Evolutionary conservation across 305 asterid species (phyloP).

Genomic region (Plantago rigida): DNA sequence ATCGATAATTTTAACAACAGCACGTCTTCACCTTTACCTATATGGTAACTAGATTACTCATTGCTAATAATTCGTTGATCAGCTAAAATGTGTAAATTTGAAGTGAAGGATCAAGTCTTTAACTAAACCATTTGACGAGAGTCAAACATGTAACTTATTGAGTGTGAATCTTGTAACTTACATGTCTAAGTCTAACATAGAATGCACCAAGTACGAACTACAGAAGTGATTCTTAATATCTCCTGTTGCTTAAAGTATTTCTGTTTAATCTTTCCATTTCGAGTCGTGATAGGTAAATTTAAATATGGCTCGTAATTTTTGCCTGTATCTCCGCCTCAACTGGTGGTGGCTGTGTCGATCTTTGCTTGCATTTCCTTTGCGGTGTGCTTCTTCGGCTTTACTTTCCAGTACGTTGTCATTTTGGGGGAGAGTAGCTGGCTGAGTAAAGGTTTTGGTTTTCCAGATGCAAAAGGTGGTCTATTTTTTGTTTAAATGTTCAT

Average conservation of each 20-base stretch:
- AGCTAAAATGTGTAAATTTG: not conserved
- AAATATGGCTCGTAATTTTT: not conserved
- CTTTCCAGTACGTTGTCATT: too few relatives aligned
- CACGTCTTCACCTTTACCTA: not conserved
- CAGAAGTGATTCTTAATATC: not conserved
- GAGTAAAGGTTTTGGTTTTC: too few relatives aligned
- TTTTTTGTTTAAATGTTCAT: too few relatives aligned
- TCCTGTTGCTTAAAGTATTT: not conserved
- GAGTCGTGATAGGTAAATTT: too few relatives aligned
- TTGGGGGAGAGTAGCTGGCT: too few relatives aligned
- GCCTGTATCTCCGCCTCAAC: too few relatives aligned
- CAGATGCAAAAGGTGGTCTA: too few relatives aligned
- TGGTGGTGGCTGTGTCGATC: too few relatives aligned
- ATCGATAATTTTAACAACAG: not conserved
- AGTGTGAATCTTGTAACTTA: not conserved
- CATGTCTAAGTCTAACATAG: not conserved
- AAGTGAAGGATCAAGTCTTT: conserved; percentile 1
- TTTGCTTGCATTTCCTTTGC: too few relatives aligned
- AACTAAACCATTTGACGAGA: not conserved
- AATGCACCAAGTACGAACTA: not conserved
- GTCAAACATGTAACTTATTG: not conserved
- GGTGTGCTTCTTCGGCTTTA: too few relatives aligned
- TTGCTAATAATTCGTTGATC: conserved; percentile 1
- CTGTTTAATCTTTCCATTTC: too few relatives aligned
- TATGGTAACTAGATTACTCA: conserved; percentile 15